Percentiles rank a stretch among this genome's conserved stretches.
Evolutionary conservation across 1,139 yeast species (phyloP).

Genomic region (Eremothecium gossypii): DNA sequence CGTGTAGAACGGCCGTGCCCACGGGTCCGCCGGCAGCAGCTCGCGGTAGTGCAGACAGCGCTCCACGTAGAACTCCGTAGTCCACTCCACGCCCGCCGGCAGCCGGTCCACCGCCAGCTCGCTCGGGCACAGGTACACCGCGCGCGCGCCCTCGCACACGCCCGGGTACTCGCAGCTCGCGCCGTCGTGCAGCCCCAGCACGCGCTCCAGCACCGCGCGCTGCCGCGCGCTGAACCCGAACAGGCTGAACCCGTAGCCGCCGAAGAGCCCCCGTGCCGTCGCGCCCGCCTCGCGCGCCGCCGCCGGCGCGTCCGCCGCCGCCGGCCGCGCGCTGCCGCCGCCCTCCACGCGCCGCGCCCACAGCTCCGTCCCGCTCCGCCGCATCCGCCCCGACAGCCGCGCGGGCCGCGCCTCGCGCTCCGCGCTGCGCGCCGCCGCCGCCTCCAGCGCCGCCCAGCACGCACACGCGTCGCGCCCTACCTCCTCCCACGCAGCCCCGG

Average conservation of each 20-base stretch:
- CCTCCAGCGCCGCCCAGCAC: slow-evolving; percentile 39
- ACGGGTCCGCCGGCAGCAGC: slow-evolving; percentile 45
- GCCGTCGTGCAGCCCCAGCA: slow-evolving; percentile 24
- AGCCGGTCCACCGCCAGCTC: neutral
- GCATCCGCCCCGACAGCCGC: neutral
- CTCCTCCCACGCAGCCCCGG: slow-evolving; percentile 15
- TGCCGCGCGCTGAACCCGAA: slow-evolving; percentile 15
- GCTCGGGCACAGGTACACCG: slow-evolving; percentile 7
- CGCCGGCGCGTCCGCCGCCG: neutral
- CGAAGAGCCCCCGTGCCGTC: slow-evolving; percentile 2
- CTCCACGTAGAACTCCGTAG: slow-evolving; percentile 85
- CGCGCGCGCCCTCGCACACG: neutral
- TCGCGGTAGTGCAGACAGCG: slow-evolving; percentile 57
- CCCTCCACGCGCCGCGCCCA: neutral
- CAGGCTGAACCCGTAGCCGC: slow-evolving; percentile 3
- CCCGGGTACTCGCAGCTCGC: slow-evolving; percentile 1
- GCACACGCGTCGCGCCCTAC: slow-evolving; percentile 43
- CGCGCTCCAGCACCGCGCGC: slow-evolving; percentile 15
- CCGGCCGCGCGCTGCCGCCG: neutral
- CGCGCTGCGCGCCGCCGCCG: slow-evolving; percentile 3
- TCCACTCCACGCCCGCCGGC: slow-evolving; percentile 13
- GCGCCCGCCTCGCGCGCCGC: neutral
- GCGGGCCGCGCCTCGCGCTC: neutral
- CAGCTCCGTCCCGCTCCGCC: slow-evolving; percentile 1
- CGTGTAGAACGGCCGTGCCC: slow-evolving; percentile 57